Evolutionary conservation across 2,329 filamentous ascomycete genomes (phyloP), one percentile per base, ranked within the genome.

Genomic region (Cytospora piceae): DNA sequence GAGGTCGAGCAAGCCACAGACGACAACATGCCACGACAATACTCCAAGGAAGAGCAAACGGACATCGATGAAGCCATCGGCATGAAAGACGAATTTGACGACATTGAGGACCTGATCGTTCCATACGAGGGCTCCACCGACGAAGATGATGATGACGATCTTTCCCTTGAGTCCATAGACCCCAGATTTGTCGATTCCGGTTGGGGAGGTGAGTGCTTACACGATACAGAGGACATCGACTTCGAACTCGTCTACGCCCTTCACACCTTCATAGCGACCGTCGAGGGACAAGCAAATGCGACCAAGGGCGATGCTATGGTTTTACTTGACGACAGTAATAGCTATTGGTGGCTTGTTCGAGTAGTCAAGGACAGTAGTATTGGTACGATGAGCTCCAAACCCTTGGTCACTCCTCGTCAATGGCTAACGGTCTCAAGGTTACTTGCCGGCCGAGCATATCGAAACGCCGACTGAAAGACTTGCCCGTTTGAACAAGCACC

Each of bases 281-380:
- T 99, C 58, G 95, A 99, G 79, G 95, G 95, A 32, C 95, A 99
- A 79, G 95, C 95, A 69, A 99, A 98, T 81, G 95, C 95, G 66
- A 96, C 93, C 39, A 99, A 99, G 79, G 95, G 95, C 60, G 95
- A 99, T 75, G 98, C 94, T 17, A 99, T 99, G 95, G 94, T 98
- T 62, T 83, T 99, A 69, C 86, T 99, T 27, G 95, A 99, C 74
- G 95, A 99, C 74, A 98, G 93, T 80, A 99, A 99, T 80, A 98
- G 94, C 79, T 99, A 99, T 78, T 99, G 95, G 95, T 99, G 95
- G 95, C 86, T 99, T 68, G 95, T 99, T 17, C 87, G 94, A 70
- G 92, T 99, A 55, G 94, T 98, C 61, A 98, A 98, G 78, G 95
- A 99, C 78, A 96, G 92, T 77, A 98, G 93, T 76, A 99, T 99